A percentile compares a stretch with the other conserved stretches of the same genome.
These are phyloP conservation scores for Penicillium crystallinum DNA, from an alignment of 495 filamentous ascomycete species.

Conservation along the genomic window DNA sequence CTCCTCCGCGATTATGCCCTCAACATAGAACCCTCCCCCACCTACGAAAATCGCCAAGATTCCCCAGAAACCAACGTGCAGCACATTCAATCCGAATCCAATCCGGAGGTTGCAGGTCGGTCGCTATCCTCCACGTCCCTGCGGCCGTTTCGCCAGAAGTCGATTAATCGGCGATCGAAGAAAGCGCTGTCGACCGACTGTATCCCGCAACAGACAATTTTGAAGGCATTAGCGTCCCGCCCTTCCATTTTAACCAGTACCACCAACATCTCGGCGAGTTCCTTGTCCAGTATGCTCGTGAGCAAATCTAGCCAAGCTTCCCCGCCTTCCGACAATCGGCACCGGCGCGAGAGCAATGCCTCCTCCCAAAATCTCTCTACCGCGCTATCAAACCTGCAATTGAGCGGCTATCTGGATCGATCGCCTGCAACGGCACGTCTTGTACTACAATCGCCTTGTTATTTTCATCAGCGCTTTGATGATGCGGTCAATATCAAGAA, in stretches of 20 bases:
- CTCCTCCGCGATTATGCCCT: conserved; percentile 43
- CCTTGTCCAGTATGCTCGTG: conserved; percentile 45
- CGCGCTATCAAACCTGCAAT: conserved; percentile 58
- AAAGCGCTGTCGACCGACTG: conserved; percentile 63
- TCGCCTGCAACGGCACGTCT: conserved; percentile 59
- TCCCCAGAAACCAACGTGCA: conserved; percentile 14
- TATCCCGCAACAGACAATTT: conserved; percentile 77
- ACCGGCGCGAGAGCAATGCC: conserved; percentile 43
- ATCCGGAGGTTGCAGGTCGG: conserved; percentile 29
- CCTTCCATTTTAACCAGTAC: conserved; percentile 52
- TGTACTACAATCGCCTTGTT: conserved; percentile 82
- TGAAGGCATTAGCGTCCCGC: conserved; percentile 79
- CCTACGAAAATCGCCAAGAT: conserved; percentile 26
- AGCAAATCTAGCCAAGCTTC: conserved; percentile 23
- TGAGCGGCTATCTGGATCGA: conserved; percentile 35
- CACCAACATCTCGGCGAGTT: conserved; percentile 38
- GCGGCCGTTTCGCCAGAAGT: conserved; percentile 36
- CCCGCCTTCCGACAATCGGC: conserved; percentile 31
- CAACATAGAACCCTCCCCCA: conserved; percentile 38
- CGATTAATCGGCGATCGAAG: conserved; percentile 47
- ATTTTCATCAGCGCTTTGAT: conserved; percentile 94
- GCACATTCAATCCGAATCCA: conserved; percentile 19
- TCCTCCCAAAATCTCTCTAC: conserved; percentile 62
- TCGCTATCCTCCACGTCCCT: conserved; percentile 31
- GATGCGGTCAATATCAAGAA: conserved; percentile 92